A percentile compares a stretch with the other conserved stretches of the same genome.
Conservation (phyloP, 2,329 filamentous ascomycete genomes). For the Microdochium trichocladiopsis region DNA sequence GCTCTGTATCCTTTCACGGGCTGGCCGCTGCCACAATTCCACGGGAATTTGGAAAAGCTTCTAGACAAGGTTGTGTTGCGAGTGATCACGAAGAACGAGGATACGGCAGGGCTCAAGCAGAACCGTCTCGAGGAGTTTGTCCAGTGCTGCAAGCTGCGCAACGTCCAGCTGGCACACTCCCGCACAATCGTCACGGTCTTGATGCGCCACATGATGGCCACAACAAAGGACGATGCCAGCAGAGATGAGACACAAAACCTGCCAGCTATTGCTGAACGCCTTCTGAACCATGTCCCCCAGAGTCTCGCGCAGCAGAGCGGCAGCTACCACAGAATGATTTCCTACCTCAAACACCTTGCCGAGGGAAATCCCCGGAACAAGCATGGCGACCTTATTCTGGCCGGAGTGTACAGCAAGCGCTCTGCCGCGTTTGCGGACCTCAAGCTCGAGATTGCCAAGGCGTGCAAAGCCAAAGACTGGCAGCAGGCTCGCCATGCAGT, state of each 20-base stretch:
- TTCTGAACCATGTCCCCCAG: conserved; percentile 6
- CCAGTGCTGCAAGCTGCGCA: conserved; percentile 11
- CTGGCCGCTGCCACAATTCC: conserved; percentile 10
- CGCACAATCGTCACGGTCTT: conserved; percentile 12
- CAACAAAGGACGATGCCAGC: conserved; percentile 1
- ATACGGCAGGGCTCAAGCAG: conserved; percentile 4
- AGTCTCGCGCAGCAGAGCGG: conserved; percentile 6
- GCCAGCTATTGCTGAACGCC: conserved; percentile 5
- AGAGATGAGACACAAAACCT: not conserved
- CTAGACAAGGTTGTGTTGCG: conserved; percentile 11
- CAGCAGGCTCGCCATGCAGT: conserved; percentile 4
- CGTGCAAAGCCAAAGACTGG: conserved; percentile 4
- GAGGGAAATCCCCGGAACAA: conserved; percentile 4
- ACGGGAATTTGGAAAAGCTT: conserved; percentile 11
- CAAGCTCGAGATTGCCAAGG: conserved; percentile 7
- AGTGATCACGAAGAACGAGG: conserved; percentile 11
- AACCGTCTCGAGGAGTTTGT: conserved; percentile 4
- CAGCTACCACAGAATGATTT: conserved; percentile 9
- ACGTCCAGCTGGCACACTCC: conserved; percentile 13
- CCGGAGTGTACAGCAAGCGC: conserved; percentile 11
- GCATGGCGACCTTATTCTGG: conserved; percentile 9
- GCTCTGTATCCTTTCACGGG: conserved; percentile 11
- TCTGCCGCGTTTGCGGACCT: conserved; percentile 10
- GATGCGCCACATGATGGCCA: conserved; percentile 5
- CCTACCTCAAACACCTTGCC: conserved; percentile 9